A percentile compares a stretch with the other conserved stretches of the same genome.
Evolutionary conservation across 495 filamentous ascomycete genomes (phyloP).

Genomic region (Neurospora sp.): DNA sequence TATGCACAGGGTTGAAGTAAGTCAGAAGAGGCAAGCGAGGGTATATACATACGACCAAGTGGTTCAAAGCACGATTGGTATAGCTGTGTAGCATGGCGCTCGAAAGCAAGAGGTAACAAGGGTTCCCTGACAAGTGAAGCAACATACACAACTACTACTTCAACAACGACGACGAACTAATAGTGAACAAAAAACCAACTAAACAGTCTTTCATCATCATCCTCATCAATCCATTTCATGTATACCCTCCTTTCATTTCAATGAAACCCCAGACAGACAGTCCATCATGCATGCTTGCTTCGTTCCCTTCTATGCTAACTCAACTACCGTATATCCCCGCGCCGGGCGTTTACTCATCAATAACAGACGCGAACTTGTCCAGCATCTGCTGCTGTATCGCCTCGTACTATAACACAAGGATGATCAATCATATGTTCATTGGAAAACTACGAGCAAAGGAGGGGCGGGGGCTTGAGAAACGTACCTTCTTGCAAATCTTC

Average conservation of each 20-base stretch:
- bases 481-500: constrained; percentile 66
- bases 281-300: not conserved
- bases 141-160: not conserved
- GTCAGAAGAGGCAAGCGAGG: not conserved
- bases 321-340: not conserved
- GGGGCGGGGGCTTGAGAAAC: constrained; percentile 1
- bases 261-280: not conserved
- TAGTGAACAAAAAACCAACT: not conserved
- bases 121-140: not conserved
- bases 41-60: not conserved
- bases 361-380: constrained; percentile 89
- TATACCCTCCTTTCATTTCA: not conserved
- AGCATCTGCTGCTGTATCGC: constrained; percentile 80
- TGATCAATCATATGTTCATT: not conserved
- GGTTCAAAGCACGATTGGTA: not conserved
- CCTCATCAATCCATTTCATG: not conserved
- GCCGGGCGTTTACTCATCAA: constrained; percentile 63
- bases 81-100: not conserved
- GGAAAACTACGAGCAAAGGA: too few species aligned
- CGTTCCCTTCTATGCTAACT: not conserved
- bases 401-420: constrained; percentile 57
- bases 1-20: not conserved
- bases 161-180: not conserved
- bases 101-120: not conserved
- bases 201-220: not conserved